Percentiles rank a stretch among this genome's conserved stretches.
phyloP scores from a whole-genome alignment of 2,329 filamentous ascomycete genomes.

The Talaromyces islandicus region DNA sequence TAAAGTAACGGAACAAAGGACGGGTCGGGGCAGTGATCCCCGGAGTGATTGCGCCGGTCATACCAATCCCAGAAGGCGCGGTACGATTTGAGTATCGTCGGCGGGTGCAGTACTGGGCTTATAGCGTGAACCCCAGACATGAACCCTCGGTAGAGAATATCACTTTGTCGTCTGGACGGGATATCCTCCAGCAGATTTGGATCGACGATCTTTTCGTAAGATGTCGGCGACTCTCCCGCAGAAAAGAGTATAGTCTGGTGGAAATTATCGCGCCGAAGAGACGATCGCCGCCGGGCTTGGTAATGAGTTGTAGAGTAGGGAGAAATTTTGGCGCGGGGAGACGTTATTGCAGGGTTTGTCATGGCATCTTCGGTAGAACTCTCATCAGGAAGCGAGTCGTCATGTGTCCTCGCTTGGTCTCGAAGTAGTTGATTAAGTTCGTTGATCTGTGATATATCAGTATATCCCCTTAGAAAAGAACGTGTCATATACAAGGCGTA shows the following conservation, averaged over 20 bases:
- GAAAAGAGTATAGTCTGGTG: constrained; percentile 33
- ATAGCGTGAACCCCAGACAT: constrained; percentile 43
- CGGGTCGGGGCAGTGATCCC: constrained; percentile 31
- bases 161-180: constrained; percentile 40
- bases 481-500: constrained; percentile 12
- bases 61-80: constrained; percentile 43
- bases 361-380: constrained; percentile 17
- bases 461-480: background rate
- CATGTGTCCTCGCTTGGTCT: constrained; percentile 34
- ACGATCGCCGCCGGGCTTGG: constrained; percentile 5
- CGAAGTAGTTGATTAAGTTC: constrained; percentile 39
- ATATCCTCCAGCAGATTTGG: constrained; percentile 37
- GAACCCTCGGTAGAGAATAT: constrained; percentile 42
- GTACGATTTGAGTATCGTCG: constrained; percentile 35
- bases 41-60: constrained; percentile 30
- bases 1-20: constrained; percentile 41
- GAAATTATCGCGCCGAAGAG: constrained; percentile 24
- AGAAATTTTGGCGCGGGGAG: constrained; percentile 1
- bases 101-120: constrained; percentile 40
- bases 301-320: background rate
- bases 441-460: constrained; percentile 30
- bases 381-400: constrained; percentile 17
- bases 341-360: constrained; percentile 14
- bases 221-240: constrained; percentile 28
- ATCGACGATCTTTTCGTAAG: constrained; percentile 27